phyloP scores from a whole-genome alignment of 805 yeast species.

The Candida gorgasii region DNA sequence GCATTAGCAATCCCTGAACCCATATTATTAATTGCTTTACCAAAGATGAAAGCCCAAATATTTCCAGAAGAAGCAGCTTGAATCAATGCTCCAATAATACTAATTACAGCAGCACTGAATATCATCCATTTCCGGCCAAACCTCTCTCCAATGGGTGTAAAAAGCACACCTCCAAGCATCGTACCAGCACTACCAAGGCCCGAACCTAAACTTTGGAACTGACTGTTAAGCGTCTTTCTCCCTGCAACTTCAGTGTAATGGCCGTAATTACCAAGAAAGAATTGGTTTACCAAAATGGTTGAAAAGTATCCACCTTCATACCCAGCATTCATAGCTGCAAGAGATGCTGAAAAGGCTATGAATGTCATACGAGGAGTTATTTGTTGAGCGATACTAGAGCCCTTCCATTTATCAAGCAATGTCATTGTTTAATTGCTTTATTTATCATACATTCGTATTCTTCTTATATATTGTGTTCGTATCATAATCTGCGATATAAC shows the following conservation, averaged over 20 bases:
- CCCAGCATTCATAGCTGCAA: conserved; percentile 5
- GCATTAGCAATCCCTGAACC: conserved; percentile 39
- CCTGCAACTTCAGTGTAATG: not conserved
- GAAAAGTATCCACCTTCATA: conserved; percentile 4
- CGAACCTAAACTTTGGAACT: conserved; percentile 1
- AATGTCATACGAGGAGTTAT: not conserved
- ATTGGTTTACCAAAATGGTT: conserved; percentile 1
- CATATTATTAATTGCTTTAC: conserved; percentile 45
- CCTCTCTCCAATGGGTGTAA: conserved; percentile 2
- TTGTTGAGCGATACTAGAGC: not conserved
- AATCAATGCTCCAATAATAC: conserved; percentile 26
- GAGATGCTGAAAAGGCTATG: not conserved
- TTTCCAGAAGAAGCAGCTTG: conserved; percentile 25
- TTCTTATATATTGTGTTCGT: not conserved
- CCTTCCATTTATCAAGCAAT: not conserved
- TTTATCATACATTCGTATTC: not conserved
- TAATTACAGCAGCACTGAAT: conserved; percentile 20
- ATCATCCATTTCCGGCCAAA: conserved; percentile 35
- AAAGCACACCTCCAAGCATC: not conserved
- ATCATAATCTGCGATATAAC: no score
- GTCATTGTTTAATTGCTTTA: not conserved
- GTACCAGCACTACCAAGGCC: conserved; percentile 3
- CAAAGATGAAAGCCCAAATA: conserved; percentile 29
- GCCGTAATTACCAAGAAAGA: not conserved
- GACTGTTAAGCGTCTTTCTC: not conserved